These are phyloP conservation scores for Cinchona pubescens DNA, from an alignment of 257 asterid species.

Conservation along the genomic window DNA sequence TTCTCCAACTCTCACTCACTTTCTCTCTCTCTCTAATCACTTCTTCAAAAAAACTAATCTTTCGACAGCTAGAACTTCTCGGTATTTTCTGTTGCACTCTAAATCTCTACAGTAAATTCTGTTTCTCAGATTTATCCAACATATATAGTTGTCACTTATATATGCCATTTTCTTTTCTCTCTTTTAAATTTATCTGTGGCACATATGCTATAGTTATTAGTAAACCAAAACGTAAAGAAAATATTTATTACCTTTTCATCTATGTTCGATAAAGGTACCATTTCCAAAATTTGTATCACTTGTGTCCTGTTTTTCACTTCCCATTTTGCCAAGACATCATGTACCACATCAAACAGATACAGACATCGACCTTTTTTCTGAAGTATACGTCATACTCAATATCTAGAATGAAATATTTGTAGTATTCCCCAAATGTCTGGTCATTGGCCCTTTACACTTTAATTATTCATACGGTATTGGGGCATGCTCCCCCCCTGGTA, in stretches of 20 bases:
- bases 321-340: background rate
- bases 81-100: too few species aligned
- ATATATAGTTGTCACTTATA: background rate
- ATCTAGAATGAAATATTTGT: background rate
- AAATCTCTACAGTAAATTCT: background rate
- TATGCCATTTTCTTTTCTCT: background rate
- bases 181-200: background rate
- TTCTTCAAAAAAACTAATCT: background rate
- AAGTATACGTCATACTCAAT: background rate
- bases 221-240: background rate
- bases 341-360: background rate
- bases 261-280: background rate
- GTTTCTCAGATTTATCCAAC: background rate
- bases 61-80: background rate
- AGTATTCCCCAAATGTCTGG: background rate
- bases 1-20: background rate
- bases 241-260: background rate
- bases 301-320: background rate
- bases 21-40: background rate
- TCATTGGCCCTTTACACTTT: background rate
- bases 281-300: background rate
- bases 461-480: background rate
- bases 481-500: too few species aligned
- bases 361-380: background rate
- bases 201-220: background rate